phyloP scores from a whole-genome alignment of 306 rosid species.

The Rosa persica region DNA sequence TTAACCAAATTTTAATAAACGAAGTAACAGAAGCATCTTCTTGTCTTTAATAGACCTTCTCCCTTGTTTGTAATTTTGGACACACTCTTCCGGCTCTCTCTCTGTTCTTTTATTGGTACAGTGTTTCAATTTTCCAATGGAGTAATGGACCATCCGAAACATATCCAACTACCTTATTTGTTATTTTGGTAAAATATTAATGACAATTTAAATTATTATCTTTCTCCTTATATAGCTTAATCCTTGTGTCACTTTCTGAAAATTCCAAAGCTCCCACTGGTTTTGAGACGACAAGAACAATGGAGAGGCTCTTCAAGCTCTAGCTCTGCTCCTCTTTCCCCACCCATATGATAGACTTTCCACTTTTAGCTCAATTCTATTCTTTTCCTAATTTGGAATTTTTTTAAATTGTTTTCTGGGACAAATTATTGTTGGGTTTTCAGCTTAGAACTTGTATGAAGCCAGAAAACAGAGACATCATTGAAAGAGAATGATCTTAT shows the following conservation, averaged over 20 bases:
- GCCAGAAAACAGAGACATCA: not conserved
- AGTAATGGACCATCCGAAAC: not conserved
- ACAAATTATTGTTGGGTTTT: not conserved
- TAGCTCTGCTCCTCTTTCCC: slow-evolving; percentile 6
- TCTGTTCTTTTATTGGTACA: slow-evolving; percentile 24
- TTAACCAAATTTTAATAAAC: slow-evolving; percentile 8
- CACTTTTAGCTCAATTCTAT: slow-evolving; percentile 11
- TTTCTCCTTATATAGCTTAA: slow-evolving; percentile 24
- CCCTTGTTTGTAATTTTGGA: slow-evolving; percentile 21
- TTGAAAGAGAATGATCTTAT: slow-evolving; percentile 11
- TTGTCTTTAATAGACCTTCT: slow-evolving; percentile 7
- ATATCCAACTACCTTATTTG: not conserved
- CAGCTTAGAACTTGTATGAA: not conserved
- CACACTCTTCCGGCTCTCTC: slow-evolving; percentile 32
- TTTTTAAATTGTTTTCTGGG: not conserved
- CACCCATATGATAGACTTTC: slow-evolving; percentile 13
- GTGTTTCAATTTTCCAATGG: not conserved
- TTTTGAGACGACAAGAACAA: slow-evolving; percentile 34
- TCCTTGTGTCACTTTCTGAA: slow-evolving; percentile 27
- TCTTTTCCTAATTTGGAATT: not conserved
- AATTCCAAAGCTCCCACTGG: slow-evolving; percentile 1
- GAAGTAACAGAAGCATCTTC: slow-evolving; percentile 19
- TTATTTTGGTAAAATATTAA: slow-evolving; percentile 3
- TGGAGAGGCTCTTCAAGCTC: slow-evolving; percentile 13
- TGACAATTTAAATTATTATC: not conserved